These are phyloP conservation scores for Capillidium heterosporum DNA, from an alignment of 371 early-diverging fungal species.

Conservation along the genomic window DNA sequence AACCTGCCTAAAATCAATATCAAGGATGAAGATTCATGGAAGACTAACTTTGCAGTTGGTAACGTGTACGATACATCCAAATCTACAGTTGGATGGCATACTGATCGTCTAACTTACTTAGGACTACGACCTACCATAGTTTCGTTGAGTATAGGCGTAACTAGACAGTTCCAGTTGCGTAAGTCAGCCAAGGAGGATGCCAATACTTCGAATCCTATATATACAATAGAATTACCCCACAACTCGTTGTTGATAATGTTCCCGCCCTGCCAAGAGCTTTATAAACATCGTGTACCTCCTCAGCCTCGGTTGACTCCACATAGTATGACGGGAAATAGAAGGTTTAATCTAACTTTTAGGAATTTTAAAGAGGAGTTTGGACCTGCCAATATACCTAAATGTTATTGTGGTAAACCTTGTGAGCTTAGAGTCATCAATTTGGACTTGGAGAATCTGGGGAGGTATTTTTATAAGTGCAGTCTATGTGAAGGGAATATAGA, in stretches of 20 bases:
- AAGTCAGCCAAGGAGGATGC: constrained; percentile 14
- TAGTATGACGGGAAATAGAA: constrained; percentile 16
- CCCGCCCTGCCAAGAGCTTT: constrained; percentile 18
- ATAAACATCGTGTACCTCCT: background rate
- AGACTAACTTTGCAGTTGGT: background rate
- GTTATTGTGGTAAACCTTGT: constrained; percentile 25
- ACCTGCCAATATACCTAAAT: constrained; percentile 21
- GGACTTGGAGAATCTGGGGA: constrained; percentile 16
- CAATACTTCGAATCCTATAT: constrained; percentile 18
- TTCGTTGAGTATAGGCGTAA: constrained; percentile 31
- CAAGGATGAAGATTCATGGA: background rate
- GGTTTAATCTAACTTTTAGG: constrained; percentile 38
- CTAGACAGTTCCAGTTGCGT: constrained; percentile 30
- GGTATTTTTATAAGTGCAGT: constrained; percentile 28
- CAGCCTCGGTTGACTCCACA: constrained; percentile 8
- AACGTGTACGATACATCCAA: constrained; percentile 6
- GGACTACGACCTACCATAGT: constrained; percentile 38
- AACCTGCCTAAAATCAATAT: too few relatives aligned
- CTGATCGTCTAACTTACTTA: constrained; percentile 26
- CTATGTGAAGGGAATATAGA: constrained; percentile 14
- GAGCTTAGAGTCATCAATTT: constrained; percentile 29
- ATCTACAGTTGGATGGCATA: constrained; percentile 22
- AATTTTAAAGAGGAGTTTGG: constrained; percentile 22
- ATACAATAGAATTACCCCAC: constrained; percentile 30
- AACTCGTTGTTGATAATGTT: constrained; percentile 41